A percentile compares a stretch with the other conserved stretches of the same genome.
These are phyloP conservation scores for Monosporascus sp. DNA, from an alignment of 2,329 filamentous ascomycete species.

Conservation along the genomic window DNA sequence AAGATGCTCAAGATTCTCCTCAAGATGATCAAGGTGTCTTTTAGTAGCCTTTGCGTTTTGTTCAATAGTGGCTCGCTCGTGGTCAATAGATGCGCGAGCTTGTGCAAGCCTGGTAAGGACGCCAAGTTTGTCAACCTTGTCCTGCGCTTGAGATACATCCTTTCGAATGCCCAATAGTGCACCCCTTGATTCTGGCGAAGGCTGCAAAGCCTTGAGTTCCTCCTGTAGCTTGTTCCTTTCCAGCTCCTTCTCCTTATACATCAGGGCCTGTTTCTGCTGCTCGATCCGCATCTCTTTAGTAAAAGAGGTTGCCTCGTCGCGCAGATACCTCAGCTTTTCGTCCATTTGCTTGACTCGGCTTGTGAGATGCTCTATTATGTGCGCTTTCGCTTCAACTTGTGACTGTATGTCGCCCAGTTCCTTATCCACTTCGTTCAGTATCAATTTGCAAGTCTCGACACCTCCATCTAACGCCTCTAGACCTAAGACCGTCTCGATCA, in stretches of 20 bases:
- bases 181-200: background rate
- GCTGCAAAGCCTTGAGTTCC: background rate
- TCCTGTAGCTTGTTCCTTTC: background rate
- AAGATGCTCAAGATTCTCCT: background rate
- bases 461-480: slow-evolving; percentile 20
- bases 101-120: slow-evolving; percentile 4
- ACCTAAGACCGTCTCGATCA: slow-evolving; percentile 25
- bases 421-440: slow-evolving; percentile 18
- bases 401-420: slow-evolving; percentile 10
- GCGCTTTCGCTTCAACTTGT: slow-evolving; percentile 5
- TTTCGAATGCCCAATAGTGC: background rate
- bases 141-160: slow-evolving; percentile 1
- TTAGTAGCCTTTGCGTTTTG: background rate
- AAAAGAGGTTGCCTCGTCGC: background rate
- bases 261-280: slow-evolving; percentile 1
- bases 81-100: slow-evolving; percentile 6
- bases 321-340: background rate
- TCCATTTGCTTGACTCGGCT: slow-evolving; percentile 2
- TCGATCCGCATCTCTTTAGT: background rate
- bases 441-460: slow-evolving; percentile 11
- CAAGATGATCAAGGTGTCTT: background rate
- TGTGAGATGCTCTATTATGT: slow-evolving; percentile 4
- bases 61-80: background rate
- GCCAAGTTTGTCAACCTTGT: slow-evolving; percentile 4
- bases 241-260: background rate